Percentiles rank a stretch among this genome's conserved stretches.
Evolutionary conservation across 257 asterid genomes (phyloP).

Genomic region (Oldenlandia corymbosa): DNA sequence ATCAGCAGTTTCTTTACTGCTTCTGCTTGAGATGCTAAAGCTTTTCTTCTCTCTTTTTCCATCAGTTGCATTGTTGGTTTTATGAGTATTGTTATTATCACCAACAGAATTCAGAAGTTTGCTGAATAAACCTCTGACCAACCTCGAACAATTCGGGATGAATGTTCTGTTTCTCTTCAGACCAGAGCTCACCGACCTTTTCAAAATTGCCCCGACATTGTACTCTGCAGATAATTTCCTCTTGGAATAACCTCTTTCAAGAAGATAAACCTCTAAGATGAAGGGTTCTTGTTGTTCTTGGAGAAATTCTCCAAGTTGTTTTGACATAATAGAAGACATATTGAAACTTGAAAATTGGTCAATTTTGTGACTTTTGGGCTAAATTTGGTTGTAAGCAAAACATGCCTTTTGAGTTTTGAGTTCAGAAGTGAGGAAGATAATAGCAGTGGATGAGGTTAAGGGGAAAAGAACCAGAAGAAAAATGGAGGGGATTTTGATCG

Average conservation of each 20-base stretch:
- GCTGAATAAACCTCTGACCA: conserved; percentile 31
- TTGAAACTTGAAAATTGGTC: neutral
- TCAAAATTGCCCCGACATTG: conserved; percentile 16
- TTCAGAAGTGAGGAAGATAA: conserved; percentile 10
- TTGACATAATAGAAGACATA: conserved; percentile 14
- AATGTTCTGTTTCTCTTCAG: conserved; percentile 24
- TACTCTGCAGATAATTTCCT: conserved; percentile 6
- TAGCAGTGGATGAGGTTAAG: conserved; percentile 3
- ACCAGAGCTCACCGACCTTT: conserved; percentile 25
- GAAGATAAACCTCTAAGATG: conserved; percentile 46
- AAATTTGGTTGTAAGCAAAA: no score
- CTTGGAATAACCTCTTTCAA: conserved; percentile 34
- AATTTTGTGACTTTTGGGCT: no score
- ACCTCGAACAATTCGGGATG: conserved; percentile 37
- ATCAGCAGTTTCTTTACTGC: conserved; percentile 19
- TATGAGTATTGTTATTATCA: conserved; percentile 8
- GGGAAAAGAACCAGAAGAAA: neutral
- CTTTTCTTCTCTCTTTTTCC: conserved; percentile 4
- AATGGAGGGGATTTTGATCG: conserved; percentile 20
- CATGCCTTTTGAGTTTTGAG: conserved; percentile 20
- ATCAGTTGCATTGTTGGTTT: conserved; percentile 26
- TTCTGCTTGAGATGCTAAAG: neutral
- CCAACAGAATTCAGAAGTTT: conserved; percentile 21
- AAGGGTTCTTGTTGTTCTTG: conserved; percentile 80
- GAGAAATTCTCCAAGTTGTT: conserved; percentile 43